Evolutionary conservation across 148 eudicot genomes (phyloP), one percentile per base, ranked within the genome.

Genomic region (Salicornia ramosissima): DNA sequence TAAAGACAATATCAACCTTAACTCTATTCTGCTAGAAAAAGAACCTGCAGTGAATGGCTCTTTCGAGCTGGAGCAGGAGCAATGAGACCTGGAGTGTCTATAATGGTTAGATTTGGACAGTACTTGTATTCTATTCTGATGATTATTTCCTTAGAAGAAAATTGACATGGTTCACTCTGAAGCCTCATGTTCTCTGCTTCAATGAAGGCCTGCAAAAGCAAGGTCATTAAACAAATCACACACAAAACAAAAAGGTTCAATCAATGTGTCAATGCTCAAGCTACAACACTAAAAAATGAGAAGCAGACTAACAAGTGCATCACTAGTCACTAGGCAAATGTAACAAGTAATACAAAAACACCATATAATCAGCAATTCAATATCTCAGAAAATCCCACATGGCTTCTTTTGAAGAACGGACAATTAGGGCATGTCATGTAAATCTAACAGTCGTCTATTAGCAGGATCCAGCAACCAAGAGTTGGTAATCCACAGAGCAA

Each of bases 121-220:
- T 84, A 82, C 75, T 90, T 94, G 54, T 94, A 94, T 68, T 94
- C 98, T 26, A 94, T 86, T 79, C 75, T 83, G 49, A 94, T 83
- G 42, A 94, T 87, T 54, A 94, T 94, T 75, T 94, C 98, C 76
- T 94, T 90, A 3, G 98, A 79, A 46, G 98, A 94, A 70, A 94
- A 94, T 58, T 88, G 98, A 77, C 92, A 88, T 24, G 90, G 77
- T 78, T 94, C 98, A 63, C 72, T 68, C 82, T 86, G 92, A 79
- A 94, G 76, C 80, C 98, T 87, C 96, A 83, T 87, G 81, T 94
- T 94, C 80, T 94, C 98, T 69, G 96, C 90, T 88, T 94, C 97
- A 75, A 94, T 94, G 74, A 88, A 94, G 62, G 82, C 92, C 98
- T 93, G 74, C 78, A 79, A 53, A 25, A 34, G 45, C 50, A 45